Conservation (phyloP, 2,329 filamentous ascomycete genomes). For the Neofusicoccum cordaticola region DNA sequence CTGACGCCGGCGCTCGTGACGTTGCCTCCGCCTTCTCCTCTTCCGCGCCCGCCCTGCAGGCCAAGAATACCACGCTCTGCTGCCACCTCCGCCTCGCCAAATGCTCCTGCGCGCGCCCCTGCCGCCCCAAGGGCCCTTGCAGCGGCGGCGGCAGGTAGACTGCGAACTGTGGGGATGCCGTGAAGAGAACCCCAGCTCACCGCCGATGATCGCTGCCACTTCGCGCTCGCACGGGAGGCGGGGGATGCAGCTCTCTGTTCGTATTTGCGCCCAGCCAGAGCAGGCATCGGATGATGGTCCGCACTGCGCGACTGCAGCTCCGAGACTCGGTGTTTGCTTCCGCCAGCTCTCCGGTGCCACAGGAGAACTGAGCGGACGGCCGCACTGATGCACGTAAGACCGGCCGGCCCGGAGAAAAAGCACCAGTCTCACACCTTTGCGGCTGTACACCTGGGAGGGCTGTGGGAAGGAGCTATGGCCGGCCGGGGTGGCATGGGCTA, state of each 20-base stretch:
- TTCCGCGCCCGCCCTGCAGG: neutral
- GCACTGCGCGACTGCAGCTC: neutral
- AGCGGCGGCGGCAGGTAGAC: neutral
- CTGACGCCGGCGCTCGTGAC: slow-evolving; percentile 1
- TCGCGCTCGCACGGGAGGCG: neutral
- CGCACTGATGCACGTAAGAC: neutral
- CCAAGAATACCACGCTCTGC: neutral
- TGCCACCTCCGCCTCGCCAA: neutral
- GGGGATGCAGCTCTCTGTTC: neutral
- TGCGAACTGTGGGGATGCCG: slow-evolving; percentile 8
- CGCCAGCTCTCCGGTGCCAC: neutral
- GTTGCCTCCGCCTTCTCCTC: neutral
- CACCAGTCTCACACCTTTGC: neutral
- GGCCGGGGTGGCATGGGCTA: neutral
- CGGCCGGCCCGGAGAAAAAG: neutral
- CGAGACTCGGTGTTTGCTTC: neutral
- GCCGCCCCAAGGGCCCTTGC: neutral
- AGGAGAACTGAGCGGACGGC: neutral
- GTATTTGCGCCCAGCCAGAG: neutral
- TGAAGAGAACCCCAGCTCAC: slow-evolving; percentile 9
- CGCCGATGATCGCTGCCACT: slow-evolving; percentile 9
- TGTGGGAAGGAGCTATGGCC: neutral
- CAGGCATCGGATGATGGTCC: slow-evolving; percentile 3
- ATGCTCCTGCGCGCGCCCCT: neutral
- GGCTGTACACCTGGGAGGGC: neutral